Conservation (phyloP, 1,284 basidiomycete genomes). For the Pseudozyma pruni region DNA sequence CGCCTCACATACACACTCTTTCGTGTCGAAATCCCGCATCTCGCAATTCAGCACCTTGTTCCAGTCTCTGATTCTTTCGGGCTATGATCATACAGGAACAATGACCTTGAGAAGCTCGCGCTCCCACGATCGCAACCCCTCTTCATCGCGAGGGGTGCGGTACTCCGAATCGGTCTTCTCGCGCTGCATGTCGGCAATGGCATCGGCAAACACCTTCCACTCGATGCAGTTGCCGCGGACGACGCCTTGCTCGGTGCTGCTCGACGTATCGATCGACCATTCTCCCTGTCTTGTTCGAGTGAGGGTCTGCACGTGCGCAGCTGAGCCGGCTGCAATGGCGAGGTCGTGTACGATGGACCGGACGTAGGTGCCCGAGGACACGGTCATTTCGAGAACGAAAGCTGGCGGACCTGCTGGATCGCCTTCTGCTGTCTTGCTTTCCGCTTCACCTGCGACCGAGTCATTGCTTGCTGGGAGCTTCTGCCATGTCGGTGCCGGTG, state of each 20-base stretch:
- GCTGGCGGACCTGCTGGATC: constrained; percentile 41
- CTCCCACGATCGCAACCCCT: constrained; percentile 57
- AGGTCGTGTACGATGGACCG: constrained; percentile 67
- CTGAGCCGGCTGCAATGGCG: constrained; percentile 51
- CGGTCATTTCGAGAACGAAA: constrained; percentile 64
- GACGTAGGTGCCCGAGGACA: constrained; percentile 66
- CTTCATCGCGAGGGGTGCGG: constrained; percentile 28
- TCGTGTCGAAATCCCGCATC: constrained; percentile 6
- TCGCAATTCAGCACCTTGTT: background rate
- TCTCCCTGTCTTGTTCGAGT: constrained; percentile 63
- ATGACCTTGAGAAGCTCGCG: constrained; percentile 45
- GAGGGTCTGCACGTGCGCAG: constrained; percentile 64
- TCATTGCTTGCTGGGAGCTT: constrained; percentile 10
- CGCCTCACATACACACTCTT: constrained; percentile 4
- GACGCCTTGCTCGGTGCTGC: constrained; percentile 1
- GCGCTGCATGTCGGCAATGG: constrained; percentile 52
- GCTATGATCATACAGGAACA: constrained; percentile 27
- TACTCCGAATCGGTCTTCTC: constrained; percentile 29
- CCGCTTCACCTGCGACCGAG: constrained; percentile 3
- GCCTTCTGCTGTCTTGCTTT: constrained; percentile 1
- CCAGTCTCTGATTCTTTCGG: background rate
- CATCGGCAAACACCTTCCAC: constrained; percentile 60
- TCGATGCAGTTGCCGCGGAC: constrained; percentile 60
- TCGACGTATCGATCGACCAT: constrained; percentile 46
- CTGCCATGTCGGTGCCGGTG: constrained; percentile 7